These are phyloP conservation scores for Plasmodium adleri DNA, from an alignment of 169 alveolate species.

Conservation along the genomic window DNA sequence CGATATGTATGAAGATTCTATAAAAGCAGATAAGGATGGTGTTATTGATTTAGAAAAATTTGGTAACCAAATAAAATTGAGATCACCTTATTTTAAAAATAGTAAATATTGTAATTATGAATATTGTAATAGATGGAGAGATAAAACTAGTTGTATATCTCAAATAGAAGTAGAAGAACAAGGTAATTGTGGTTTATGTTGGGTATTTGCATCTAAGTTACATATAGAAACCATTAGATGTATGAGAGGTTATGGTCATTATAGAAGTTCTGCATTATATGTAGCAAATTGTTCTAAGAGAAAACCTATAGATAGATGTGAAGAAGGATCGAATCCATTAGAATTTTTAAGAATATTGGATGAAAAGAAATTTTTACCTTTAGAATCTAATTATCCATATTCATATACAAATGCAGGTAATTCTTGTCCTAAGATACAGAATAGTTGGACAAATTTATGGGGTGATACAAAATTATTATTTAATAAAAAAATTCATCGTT, in stretches of 20 bases:
- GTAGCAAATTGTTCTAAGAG: conserved; percentile 47
- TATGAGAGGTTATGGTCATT: conserved; percentile 75
- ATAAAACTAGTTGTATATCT: conserved; percentile 56
- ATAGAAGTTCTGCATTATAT: conserved; percentile 48
- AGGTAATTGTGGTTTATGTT: conserved; percentile 68
- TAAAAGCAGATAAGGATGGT: background rate
- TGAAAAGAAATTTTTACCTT: conserved; percentile 32
- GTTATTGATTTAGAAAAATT: conserved; percentile 2
- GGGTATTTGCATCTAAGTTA: conserved; percentile 71
- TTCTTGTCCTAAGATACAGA: conserved; percentile 13
- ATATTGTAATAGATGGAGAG: conserved; percentile 51
- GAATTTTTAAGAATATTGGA: conserved; percentile 45
- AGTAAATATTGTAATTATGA: conserved; percentile 48
- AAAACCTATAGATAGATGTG: conserved; percentile 21
- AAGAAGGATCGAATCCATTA: conserved; percentile 32
- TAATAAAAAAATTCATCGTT: background rate
- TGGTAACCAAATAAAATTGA: conserved; percentile 8
- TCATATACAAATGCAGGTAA: background rate
- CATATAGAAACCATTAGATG: conserved; percentile 71
- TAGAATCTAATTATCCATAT: conserved; percentile 58
- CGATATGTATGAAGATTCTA: background rate
- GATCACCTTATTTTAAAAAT: conserved; percentile 34
- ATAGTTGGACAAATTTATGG: conserved; percentile 28
- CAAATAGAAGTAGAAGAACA: conserved; percentile 69
- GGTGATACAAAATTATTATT: conserved; percentile 25